Base-by-base conservation (phyloP, 371 early-diverging fungal genomes). In the Mortierella sp. region DNA sequence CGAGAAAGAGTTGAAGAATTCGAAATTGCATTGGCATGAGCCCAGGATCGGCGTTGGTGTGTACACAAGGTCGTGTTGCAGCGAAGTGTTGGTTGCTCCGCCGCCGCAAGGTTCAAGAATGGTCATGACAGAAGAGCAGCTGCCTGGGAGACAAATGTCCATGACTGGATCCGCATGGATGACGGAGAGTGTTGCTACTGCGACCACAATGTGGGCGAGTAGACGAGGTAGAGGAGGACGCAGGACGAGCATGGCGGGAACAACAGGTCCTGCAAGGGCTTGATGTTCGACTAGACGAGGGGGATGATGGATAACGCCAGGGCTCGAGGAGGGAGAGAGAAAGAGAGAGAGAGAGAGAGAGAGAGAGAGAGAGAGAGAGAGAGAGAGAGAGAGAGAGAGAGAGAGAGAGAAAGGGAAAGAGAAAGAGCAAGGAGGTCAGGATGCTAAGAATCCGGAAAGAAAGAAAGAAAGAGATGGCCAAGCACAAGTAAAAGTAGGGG, bases 41-140 rank as follows among this genome's bases (percentile, higher is more conserved):
- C 79, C 79, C 9, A 77, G 55, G 25, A 51, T 52, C 5, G 72
- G 66, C 2, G 79, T 77, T 3, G 72, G 72, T 1, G 79, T 69
- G 70, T 62, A 77, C 60, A 50, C 23, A 1, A 50, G 2, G 53
- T 69, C 62, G 11, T 77, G 72, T 53, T 77, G 72, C 45, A 77
- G 59, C 2, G 79, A 64, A 0, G 58, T 29, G 57, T 66, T 66
- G 64, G 56, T 46, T 48, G 79, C 79, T 5, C 79, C 79, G 7
- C 79, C 79, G 23, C 79, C 79, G 29, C 79, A 77, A 30, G 79
- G 79, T 0, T 25, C 66, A 43, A 83, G 68, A 57, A 83, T 16
- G 5, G 60, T 60, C 18, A 70, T 9, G 60, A 75, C 69, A 6
- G 62, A 45, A 51, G 50, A 37, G 64, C 76, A 76, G 15, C 76